Evolutionary conservation across 371 early-diverging fungal genomes (phyloP).

Genomic region (Circinella minor): DNA sequence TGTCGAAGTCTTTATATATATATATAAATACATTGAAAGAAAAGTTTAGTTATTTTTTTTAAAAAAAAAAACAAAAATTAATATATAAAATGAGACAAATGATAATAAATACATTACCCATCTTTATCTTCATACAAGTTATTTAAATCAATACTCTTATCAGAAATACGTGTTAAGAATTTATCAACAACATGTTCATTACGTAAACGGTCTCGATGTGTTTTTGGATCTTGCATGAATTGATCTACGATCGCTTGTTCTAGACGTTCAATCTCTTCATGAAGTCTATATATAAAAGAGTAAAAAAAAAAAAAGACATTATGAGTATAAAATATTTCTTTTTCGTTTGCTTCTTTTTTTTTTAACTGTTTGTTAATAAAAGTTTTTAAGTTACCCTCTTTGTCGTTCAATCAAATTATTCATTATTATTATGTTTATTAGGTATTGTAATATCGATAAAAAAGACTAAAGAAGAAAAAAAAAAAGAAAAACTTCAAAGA

Average conservation of each 20-base stretch:
- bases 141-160: slow-evolving; percentile 63
- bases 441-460: too few relatives aligned
- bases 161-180: slow-evolving; percentile 75
- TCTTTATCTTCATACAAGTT: slow-evolving; percentile 77
- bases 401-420: slow-evolving; percentile 75
- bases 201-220: slow-evolving; percentile 82
- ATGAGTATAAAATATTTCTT: too few relatives aligned
- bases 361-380: too few relatives aligned
- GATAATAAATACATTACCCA: slow-evolving; percentile 51
- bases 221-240: slow-evolving; percentile 75
- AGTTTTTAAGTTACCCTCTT: slow-evolving; percentile 44
- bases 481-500: background rate
- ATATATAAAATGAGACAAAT: too few relatives aligned
- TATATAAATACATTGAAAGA: background rate
- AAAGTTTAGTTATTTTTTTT: too few relatives aligned
- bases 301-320: background rate
- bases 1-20: slow-evolving; percentile 56
- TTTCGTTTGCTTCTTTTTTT: background rate
- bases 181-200: slow-evolving; percentile 82
- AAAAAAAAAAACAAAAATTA: too few relatives aligned
- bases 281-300: slow-evolving; percentile 56
- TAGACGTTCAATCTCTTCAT: slow-evolving; percentile 93
- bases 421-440: slow-evolving; percentile 38
- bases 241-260: slow-evolving; percentile 89
- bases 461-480: background rate